A percentile compares a stretch with the other conserved stretches of the same genome.
Conservation (phyloP, 768 basidiomycete species). For the Leucocoprinus sp. region DNA sequence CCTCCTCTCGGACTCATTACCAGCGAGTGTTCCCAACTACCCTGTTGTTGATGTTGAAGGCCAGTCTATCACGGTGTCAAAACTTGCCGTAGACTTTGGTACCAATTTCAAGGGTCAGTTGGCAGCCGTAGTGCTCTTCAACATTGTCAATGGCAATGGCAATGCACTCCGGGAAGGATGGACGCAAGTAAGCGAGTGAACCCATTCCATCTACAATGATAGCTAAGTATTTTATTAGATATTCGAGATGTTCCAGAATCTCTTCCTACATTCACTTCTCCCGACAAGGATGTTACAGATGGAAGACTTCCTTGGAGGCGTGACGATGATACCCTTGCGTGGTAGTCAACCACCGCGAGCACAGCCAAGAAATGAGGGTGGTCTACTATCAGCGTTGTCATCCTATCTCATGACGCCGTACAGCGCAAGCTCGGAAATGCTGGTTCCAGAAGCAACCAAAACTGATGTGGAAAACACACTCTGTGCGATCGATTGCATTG, state of each 20-base stretch:
- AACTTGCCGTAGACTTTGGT: constrained; percentile 88
- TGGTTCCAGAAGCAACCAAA: constrained; percentile 84
- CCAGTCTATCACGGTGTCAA: constrained; percentile 84
- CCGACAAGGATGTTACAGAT: constrained; percentile 90
- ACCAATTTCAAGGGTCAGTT: constrained; percentile 93
- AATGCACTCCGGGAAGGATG: constrained; percentile 92
- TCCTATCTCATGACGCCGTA: constrained; percentile 98
- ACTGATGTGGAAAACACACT: constrained; percentile 90
- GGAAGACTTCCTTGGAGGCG: constrained; percentile 97
- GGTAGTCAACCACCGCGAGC: constrained; percentile 59
- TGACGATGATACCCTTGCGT: constrained; percentile 85
- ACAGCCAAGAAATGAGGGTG: constrained; percentile 71
- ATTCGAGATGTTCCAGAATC: constrained; percentile 96
- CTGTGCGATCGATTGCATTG: constrained; percentile 91
- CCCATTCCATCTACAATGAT: background rate
- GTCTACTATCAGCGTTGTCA: constrained; percentile 86
- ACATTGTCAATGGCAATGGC: constrained; percentile 94
- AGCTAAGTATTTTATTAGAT: constrained; percentile 42
- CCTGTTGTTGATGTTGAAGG: constrained; percentile 87
- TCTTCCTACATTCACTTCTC: constrained; percentile 89
- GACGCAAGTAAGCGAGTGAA: constrained; percentile 57
- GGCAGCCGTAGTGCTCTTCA: constrained; percentile 94
- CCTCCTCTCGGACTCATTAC: constrained; percentile 66
- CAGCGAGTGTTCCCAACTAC: constrained; percentile 70
- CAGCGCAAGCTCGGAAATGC: constrained; percentile 58